Percentiles rank a stretch among this genome's conserved stretches.
Conservation (phyloP, 345 rosid genomes). For the Gynandropsis gynandra region DNA sequence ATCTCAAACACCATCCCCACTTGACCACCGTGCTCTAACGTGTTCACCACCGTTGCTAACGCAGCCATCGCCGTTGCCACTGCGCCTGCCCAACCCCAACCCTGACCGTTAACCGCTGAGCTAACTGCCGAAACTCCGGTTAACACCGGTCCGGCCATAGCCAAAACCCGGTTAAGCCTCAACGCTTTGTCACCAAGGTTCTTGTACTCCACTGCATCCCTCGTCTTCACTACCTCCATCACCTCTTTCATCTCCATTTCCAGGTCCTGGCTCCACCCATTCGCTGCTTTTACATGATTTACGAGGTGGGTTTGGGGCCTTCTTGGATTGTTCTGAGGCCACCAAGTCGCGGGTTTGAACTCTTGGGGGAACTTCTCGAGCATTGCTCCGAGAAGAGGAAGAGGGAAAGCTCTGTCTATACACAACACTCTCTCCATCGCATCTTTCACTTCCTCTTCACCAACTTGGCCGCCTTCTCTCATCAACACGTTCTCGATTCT, state of each 20-base stretch:
- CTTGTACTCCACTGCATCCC: conserved; percentile 39
- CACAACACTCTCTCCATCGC: conserved; percentile 33
- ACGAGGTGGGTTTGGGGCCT: background rate
- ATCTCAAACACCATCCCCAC: conserved; percentile 39
- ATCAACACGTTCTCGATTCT: conserved; percentile 22
- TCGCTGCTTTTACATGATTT: background rate
- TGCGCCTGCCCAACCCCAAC: conserved; percentile 21
- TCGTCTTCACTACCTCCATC: conserved; percentile 29
- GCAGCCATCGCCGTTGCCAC: conserved; percentile 22
- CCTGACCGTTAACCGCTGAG: conserved; percentile 25
- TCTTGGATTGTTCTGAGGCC: conserved; percentile 28
- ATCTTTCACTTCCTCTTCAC: conserved; percentile 30
- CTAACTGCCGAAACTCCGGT: conserved; percentile 29
- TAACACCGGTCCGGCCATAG: conserved; percentile 27
- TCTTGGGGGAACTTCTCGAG: conserved; percentile 29
- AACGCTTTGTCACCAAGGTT: conserved; percentile 33
- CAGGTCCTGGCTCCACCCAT: conserved; percentile 28
- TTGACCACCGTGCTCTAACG: conserved; percentile 36
- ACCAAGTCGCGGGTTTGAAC: conserved; percentile 32
- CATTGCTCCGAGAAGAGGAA: conserved; percentile 34
- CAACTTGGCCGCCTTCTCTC: conserved; percentile 12
- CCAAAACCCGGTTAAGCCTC: conserved; percentile 29
- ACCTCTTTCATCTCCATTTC: conserved; percentile 42
- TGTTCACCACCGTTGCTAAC: conserved; percentile 22
- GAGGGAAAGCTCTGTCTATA: conserved; percentile 42